Evolutionary conservation across 2,329 filamentous ascomycete genomes (phyloP).

Genomic region (Pyrenophora graminea): DNA sequence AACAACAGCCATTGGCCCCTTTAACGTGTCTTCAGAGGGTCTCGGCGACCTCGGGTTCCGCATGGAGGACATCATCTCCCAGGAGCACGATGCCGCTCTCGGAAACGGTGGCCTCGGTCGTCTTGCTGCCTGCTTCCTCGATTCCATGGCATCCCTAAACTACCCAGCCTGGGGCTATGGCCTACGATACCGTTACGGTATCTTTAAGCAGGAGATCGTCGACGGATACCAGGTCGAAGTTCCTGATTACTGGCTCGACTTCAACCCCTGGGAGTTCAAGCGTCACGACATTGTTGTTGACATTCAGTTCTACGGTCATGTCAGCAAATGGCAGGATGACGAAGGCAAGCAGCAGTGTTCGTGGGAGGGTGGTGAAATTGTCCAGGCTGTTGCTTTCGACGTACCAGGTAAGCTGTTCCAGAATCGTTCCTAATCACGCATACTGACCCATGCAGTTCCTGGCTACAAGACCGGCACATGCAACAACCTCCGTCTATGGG

Average conservation of each 20-base stretch:
- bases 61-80: slow-evolving; percentile 90
- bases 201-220: slow-evolving; percentile 99
- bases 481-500: slow-evolving; percentile 97
- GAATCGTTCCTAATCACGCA: too few relatives aligned
- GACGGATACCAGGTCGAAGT: slow-evolving; percentile 98
- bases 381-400: slow-evolving; percentile 91
- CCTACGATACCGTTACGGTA: slow-evolving; percentile 86
- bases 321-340: slow-evolving; percentile 71
- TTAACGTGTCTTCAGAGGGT: slow-evolving; percentile 64
- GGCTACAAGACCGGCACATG: slow-evolving; percentile 88
- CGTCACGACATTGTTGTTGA: slow-evolving; percentile 94
- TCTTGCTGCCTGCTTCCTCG: slow-evolving; percentile 93
- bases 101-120: slow-evolving; percentile 95
- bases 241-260: slow-evolving; percentile 98
- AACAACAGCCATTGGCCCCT: background rate
- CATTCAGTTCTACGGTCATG: slow-evolving; percentile 92
- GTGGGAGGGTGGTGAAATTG: slow-evolving; percentile 93
- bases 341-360: slow-evolving; percentile 73
- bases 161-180: slow-evolving; percentile 98
- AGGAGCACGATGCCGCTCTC: slow-evolving; percentile 94
- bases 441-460: slow-evolving; percentile 66
- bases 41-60: slow-evolving; percentile 90
- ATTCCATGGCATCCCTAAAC: slow-evolving; percentile 92
- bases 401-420: slow-evolving; percentile 56
- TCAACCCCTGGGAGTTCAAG: slow-evolving; percentile 99